A percentile compares a stretch with the other conserved stretches of the same genome.
Evolutionary conservation across 257 asterid species (phyloP).

Genomic region (Coffea eugenioides): DNA sequence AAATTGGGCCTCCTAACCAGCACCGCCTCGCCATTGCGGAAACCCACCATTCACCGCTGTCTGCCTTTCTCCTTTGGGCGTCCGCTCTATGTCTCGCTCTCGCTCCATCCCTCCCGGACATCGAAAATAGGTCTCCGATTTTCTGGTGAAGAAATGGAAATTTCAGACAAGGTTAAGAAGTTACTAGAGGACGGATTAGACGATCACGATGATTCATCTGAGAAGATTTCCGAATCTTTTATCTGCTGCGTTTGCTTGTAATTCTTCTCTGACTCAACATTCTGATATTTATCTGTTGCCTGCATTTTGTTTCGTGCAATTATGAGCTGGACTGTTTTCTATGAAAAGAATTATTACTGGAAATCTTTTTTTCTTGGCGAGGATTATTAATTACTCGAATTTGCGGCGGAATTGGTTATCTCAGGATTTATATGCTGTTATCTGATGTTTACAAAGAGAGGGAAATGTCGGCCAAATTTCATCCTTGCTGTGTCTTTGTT

Average conservation of each 20-base stretch:
- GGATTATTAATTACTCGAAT: background rate
- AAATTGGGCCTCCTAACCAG: background rate
- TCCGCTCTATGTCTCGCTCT: too few relatives aligned
- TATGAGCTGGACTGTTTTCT: background rate
- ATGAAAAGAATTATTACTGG: background rate
- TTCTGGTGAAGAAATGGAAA: conserved; percentile 17
- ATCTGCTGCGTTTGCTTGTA: conserved; percentile 58
- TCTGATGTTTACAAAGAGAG: background rate
- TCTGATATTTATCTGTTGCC: background rate
- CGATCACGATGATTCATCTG: conserved; percentile 30
- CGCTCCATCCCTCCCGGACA: background rate
- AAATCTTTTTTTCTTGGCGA: background rate
- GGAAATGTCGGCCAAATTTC: background rate
- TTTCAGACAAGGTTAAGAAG: conserved; percentile 9
- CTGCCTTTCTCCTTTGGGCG: background rate
- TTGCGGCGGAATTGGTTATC: background rate
- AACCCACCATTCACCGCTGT: background rate
- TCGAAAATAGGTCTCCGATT: background rate
- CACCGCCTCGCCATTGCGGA: background rate
- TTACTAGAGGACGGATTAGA: conserved; percentile 12
- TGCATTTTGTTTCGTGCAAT: background rate
- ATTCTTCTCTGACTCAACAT: background rate
- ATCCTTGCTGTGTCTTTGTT: too few relatives aligned
- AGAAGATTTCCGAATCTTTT: conserved; percentile 36
- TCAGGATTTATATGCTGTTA: background rate